A percentile compares a stretch with the other conserved stretches of the same genome.
Evolutionary conservation across 768 basidiomycete genomes (phyloP).

Genomic region (Kondoa subrosea): DNA sequence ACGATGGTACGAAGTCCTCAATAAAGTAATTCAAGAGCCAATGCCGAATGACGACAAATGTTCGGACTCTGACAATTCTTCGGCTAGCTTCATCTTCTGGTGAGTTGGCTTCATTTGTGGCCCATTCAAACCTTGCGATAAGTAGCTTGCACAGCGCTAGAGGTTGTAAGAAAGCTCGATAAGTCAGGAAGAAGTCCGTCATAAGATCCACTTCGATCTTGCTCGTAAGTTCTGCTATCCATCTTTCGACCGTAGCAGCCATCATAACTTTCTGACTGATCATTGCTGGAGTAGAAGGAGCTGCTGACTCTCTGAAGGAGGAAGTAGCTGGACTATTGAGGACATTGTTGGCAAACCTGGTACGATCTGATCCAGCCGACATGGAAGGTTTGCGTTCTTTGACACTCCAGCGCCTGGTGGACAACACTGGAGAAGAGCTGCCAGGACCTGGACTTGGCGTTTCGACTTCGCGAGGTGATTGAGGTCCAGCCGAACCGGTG

Average conservation of each 20-base stretch:
- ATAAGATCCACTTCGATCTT: conserved; percentile 73
- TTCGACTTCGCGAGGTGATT: neutral
- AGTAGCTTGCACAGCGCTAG: conserved; percentile 65
- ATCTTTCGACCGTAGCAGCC: conserved; percentile 79
- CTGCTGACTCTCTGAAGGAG: neutral
- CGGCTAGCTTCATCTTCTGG: conserved; percentile 51
- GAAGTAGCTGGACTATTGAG: neutral
- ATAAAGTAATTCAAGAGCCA: conserved; percentile 82
- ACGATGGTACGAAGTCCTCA: conserved; percentile 69
- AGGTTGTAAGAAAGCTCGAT: conserved; percentile 63
- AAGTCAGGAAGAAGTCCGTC: conserved; percentile 79
- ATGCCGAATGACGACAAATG: conserved; percentile 74
- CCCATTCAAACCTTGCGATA: conserved; percentile 79
- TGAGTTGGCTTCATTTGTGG: conserved; percentile 35
- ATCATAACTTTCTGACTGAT: conserved; percentile 41
- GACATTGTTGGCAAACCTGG: neutral
- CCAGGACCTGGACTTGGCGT: conserved; percentile 4
- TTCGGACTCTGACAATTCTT: conserved; percentile 66
- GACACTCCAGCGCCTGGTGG: conserved; percentile 3
- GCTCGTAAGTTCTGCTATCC: conserved; percentile 79
- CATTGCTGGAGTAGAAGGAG: conserved; percentile 29
- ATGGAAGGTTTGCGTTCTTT: conserved; percentile 4
- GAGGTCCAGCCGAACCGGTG: neutral
- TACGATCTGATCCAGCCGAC: conserved; percentile 2
- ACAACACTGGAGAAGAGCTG: neutral